Base-by-base conservation (phyloP, 345 rosid species). In the Syzygium aqueum region DNA sequence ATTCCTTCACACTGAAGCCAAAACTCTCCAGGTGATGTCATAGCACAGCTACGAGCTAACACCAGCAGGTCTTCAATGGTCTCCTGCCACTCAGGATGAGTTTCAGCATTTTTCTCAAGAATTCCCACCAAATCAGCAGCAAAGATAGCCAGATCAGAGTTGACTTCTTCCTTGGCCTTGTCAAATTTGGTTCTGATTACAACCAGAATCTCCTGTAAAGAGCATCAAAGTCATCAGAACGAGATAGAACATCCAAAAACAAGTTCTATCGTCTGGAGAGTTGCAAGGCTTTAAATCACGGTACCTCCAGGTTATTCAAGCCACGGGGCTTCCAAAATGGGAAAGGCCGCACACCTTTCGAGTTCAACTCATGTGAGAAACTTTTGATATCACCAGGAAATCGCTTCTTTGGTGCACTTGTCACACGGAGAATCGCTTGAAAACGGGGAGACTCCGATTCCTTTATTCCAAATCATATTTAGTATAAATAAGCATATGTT, bases 1-100 rank as follows among this genome's bases (percentile, higher is more conserved):
- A 96, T 96, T 88, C 98, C 95, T 93, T 98, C 99, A 91, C 99
- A 98, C 89, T 96, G 99, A 91, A 96, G 99, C 99, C 99, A 98
- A 91, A 98, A 98, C 88, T 98, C 99, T 89, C 96, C 96, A 86
- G 99, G 95, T 54, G 94, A 91, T 86, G 96, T 93, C 98, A 98
- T 93, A 87, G 97, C 98, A 93, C 99, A 96, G 88, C 98, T 93
- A 87, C 99, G 95, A 93, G 99, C 99, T 92, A 96, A 91, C 92
- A 98, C 89, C 91, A 98, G 89, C 91, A 98, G 92, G 90, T 98
- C 99, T 92, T 98, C 99, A 57, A 98, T 95, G 25, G 98, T 95
- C 93, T 97, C 98, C 93, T 98, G 98, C 98, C 97, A 96, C 86
- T 98, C 99, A 78, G 99, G 99, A 91, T 98, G 99, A 89, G 92